Percentiles rank a stretch among this genome's conserved stretches.
phyloP scores from a whole-genome alignment of 2,329 filamentous ascomycete genomes.

The Neofusicoccum cordaticola region DNA sequence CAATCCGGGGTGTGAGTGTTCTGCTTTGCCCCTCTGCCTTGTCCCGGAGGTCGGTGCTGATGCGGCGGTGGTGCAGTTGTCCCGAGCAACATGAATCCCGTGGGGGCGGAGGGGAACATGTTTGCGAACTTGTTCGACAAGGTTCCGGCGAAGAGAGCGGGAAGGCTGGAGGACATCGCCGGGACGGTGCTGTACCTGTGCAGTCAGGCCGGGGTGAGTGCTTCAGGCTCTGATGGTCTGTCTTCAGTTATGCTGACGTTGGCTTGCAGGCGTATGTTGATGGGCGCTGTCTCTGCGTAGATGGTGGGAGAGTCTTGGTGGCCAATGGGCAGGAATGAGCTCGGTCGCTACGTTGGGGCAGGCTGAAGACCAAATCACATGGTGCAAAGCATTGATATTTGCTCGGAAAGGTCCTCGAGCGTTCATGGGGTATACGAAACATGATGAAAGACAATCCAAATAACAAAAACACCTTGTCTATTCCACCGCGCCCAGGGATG shows the following conservation, averaged over 20 bases:
- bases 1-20: conserved; percentile 44
- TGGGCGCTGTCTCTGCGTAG: conserved; percentile 39
- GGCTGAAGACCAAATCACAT: too few relatives aligned
- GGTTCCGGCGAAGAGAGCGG: conserved; percentile 31
- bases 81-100: conserved; percentile 46
- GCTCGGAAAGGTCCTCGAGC: neutral
- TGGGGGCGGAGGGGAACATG: conserved; percentile 41
- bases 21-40: neutral
- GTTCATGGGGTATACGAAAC: neutral
- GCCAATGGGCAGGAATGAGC: conserved; percentile 33
- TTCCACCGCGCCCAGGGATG: neutral
- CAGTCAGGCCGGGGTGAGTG: conserved; percentile 8
- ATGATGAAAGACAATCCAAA: neutral
- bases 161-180: conserved; percentile 41
- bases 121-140: conserved; percentile 43
- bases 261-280: conserved; percentile 41
- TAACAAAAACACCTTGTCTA: neutral
- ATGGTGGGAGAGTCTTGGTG: conserved; percentile 41
- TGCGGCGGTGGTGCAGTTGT: conserved; percentile 30
- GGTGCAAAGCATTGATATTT: neutral
- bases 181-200: conserved; percentile 43
- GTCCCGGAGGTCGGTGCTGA: neutral
- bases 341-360: too few relatives aligned
- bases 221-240: neutral
- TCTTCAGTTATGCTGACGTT: conserved; percentile 30